These are phyloP conservation scores for Kwoniella botswanensis DNA, from an alignment of 768 basidiomycete species.

Conservation along the genomic window DNA sequence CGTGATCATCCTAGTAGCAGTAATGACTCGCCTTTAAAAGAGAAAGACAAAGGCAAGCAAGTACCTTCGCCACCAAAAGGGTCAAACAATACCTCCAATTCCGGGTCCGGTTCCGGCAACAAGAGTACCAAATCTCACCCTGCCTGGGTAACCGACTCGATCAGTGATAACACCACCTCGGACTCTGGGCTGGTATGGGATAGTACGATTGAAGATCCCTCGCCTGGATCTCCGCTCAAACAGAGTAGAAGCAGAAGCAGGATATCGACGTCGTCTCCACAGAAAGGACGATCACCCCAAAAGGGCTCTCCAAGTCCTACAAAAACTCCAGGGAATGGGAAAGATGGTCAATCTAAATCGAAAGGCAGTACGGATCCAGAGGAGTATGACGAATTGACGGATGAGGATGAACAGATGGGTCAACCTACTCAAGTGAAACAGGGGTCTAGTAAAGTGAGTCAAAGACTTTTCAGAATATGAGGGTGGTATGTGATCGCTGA, in stretches of 20 bases:
- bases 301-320: neutral
- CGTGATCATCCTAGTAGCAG: neutral
- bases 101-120: neutral
- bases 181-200: slow-evolving; percentile 2
- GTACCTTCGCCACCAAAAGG: neutral
- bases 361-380: too few species aligned
- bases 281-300: neutral
- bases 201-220: slow-evolving; percentile 8
- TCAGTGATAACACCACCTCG: neutral
- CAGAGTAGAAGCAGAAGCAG: neutral
- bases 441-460: neutral
- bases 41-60: neutral
- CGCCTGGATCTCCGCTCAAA: neutral
- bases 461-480: neutral
- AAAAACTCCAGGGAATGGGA: neutral
- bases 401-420: neutral
- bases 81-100: neutral
- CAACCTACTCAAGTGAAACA: neutral
- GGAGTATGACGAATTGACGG: neutral
- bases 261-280: neutral
- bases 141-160: slow-evolving; percentile 7
- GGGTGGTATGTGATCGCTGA: neutral
- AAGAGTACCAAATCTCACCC: slow-evolving; percentile 4
- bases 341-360: too few species aligned
- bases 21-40: neutral